Base-by-base conservation (phyloP, 148 eudicot species). In the Vaccinium vitisidaea region DNA sequence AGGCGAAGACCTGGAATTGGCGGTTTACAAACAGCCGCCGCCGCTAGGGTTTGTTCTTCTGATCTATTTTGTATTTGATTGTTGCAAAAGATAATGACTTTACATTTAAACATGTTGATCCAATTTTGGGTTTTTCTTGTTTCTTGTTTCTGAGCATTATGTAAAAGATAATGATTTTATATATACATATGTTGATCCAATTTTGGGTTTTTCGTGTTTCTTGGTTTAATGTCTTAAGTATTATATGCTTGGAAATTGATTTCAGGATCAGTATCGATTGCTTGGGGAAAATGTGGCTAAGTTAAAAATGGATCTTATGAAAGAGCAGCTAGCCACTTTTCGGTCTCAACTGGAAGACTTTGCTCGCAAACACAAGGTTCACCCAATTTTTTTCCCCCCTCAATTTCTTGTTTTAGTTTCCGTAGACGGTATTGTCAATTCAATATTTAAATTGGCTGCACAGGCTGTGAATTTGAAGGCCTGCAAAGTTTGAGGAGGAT, bases 1-100 rank as follows among this genome's bases (percentile, higher is more conserved):
- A 95, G 95, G 91, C 91, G 98, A 39, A 84, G 99, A 87, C 98
- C 99, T n/a, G 99, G 99, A 91, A 97, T 97, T 55, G 99, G 99
- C 6, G 99, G 99, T 59, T 77, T 97, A 25, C 95, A 97, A 86
- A 90, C 88, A 2, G 95, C 99, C 5, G 99, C 98, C 25, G 92
- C 94, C 12, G 92, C 96, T 75, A 90, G 93, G 92, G 96, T 93
- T 89, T 79, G 87, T 50, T 49, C 52, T 73, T 52, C 27, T 3
- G 14, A 30, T 80, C 76, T 48, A 56, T 30, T 48, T 80, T 84
- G n/a, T 67, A 56, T 63, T 19, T 52, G 25, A 32, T 32, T 81
- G 27, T 69, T 49, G 1, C 8, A 63, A 77, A 39, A 83, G 15
- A 78, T 15, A 30, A 59, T 53, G 10, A 14, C 5, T 46, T 11